Base-by-base conservation (phyloP, 345 rosid species). In the Euphorbia peplus region DNA sequence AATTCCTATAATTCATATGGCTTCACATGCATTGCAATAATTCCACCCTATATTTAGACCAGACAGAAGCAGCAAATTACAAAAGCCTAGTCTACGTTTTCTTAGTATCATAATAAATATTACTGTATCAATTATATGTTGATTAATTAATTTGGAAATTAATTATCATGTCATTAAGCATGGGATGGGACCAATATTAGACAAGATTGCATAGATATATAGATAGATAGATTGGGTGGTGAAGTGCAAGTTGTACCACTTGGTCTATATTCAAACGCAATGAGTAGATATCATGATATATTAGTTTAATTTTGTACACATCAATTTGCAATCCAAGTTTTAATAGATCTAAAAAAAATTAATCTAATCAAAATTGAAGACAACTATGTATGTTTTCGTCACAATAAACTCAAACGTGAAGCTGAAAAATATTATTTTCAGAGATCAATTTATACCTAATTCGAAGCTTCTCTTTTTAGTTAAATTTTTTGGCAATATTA, bases 201-300 rank as follows among this genome's bases (percentile, higher is more conserved):
- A 65, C 52, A 56, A 6, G 10, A 53, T 4, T 14, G 37, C 37
- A 32, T 32, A 32, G 37, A 32, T 5, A 15, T 13, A 44, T 59
- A 42, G 13, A 21, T 16, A 13, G 60, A 18, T 7, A 54, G 28
- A 42, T 6, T 7, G 47, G 50, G 50, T 12, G 50, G 50, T 44
- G 50, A 44, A 44, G 44, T 65, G 65, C 70, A 66, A 65, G 70
- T 59, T 66, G 70, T 57, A 25, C 64, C 59, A 50, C 13, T 44
- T 35, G 50, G 8, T 37, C 25, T 18, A 50, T 61, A 22, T 48
- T 22, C 66, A 46, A 46, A 57, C 8, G 30, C 32, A 64, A 0
- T 13, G 56, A 41, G 65, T 18, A 44, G 16, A 56, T 56, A 5
- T 56, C 50, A 44, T 44, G 15, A 44, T 13, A 6, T 44, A 32